These are phyloP conservation scores for Rubroboletus satanas DNA, from an alignment of 768 basidiomycete species.

Conservation along the genomic window DNA sequence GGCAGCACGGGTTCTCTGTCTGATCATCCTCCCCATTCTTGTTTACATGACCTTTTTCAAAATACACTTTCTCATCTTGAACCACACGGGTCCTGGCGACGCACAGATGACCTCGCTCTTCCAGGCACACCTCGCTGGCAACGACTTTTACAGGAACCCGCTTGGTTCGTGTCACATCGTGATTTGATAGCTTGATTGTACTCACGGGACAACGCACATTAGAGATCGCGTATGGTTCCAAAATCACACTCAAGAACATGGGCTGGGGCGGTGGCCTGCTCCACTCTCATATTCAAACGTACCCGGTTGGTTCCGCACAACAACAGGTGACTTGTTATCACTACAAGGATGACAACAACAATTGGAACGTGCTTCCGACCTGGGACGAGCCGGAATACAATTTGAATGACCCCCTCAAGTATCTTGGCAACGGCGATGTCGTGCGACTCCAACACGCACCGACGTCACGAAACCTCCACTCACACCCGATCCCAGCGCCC, in stretches of 20 bases:
- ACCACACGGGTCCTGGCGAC: constrained; percentile 93
- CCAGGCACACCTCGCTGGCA: constrained; percentile 93
- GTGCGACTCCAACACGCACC: constrained; percentile 79
- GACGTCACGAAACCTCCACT: constrained; percentile 90
- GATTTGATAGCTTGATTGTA: not conserved
- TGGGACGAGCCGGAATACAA: constrained; percentile 76
- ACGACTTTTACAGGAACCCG: constrained; percentile 89
- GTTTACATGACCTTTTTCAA: constrained; percentile 96
- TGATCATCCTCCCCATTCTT: constrained; percentile 86
- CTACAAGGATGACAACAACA: constrained; percentile 98
- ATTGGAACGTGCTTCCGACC: constrained; percentile 75
- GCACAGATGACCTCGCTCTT: constrained; percentile 98
- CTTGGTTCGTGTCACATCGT: constrained; percentile 50
- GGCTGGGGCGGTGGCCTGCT: constrained; percentile 96
- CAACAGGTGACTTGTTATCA: constrained; percentile 99
- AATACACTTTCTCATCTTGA: constrained; percentile 91
- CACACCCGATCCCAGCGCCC: constrained; percentile 84
- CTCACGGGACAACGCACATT: constrained; percentile 2
- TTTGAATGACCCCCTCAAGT: constrained; percentile 61
- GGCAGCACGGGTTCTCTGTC: constrained; percentile 77
- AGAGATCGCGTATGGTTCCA: constrained; percentile 91
- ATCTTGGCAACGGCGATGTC: constrained; percentile 68
- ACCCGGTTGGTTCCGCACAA: constrained; percentile 85
- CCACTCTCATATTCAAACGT: constrained; percentile 96
- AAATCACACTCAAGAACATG: constrained; percentile 92